Evolutionary conservation across 768 basidiomycete species (phyloP).

Genomic region (Amanita inopinata): DNA sequence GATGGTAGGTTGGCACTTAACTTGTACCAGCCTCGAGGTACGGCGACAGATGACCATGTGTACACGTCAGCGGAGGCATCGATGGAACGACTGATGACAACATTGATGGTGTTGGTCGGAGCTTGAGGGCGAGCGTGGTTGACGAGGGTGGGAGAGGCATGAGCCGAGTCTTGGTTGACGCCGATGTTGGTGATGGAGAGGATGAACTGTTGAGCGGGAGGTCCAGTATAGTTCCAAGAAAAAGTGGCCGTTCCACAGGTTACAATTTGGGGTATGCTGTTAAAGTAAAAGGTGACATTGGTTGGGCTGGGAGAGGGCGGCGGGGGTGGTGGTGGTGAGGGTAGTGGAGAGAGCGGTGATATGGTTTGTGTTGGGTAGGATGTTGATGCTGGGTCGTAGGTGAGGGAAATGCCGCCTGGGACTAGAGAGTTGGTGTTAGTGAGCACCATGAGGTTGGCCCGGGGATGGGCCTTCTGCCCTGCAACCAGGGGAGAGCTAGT

Average conservation of each 20-base stretch:
- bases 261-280: slow-evolving; percentile 11
- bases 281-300: slow-evolving; percentile 15
- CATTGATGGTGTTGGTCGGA: not conserved
- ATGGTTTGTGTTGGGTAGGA: not conserved
- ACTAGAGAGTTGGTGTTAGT: not conserved
- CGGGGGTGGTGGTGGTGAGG: not conserved
- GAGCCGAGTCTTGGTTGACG: slow-evolving; percentile 22
- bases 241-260: slow-evolving; percentile 21
- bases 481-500: not conserved
- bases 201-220: slow-evolving; percentile 20
- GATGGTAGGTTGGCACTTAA: slow-evolving; percentile 22
- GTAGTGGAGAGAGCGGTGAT: not conserved
- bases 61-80: slow-evolving; percentile 19
- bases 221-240: slow-evolving; percentile 31
- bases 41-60: slow-evolving; percentile 36
- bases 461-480: not conserved
- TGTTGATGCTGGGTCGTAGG: not conserved
- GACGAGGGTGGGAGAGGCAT: slow-evolving; percentile 10
- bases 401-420: not conserved
- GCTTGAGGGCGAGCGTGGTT: not conserved
- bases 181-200: slow-evolving; percentile 27
- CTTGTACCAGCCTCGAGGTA: slow-evolving; percentile 41
- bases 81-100: slow-evolving; percentile 11
- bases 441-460: not conserved
- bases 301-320: slow-evolving; percentile 6